Evolutionary conservation across 2,329 filamentous ascomycete species (phyloP).

Genomic region (Trichoderma koningii): DNA sequence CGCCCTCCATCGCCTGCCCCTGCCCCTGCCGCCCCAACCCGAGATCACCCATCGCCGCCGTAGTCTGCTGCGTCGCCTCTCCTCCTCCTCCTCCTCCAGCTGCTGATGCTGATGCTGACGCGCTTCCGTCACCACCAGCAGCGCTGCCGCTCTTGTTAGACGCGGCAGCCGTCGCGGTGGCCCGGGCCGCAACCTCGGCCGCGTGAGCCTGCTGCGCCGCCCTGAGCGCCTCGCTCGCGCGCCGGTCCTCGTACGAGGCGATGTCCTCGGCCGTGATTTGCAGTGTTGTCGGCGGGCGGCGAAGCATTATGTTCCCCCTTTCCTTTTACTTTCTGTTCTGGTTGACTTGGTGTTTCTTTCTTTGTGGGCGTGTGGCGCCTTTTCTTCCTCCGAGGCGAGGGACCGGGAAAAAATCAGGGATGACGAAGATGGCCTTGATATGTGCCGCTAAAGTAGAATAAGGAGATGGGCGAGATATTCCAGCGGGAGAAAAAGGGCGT

Average conservation of each 20-base stretch:
- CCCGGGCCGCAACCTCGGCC: constrained; percentile 32
- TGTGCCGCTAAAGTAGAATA: too few species aligned
- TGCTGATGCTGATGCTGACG: background rate
- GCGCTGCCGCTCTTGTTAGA: background rate
- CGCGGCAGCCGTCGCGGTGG: constrained; percentile 26
- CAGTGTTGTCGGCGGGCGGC: constrained; percentile 67
- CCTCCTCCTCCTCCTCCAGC: constrained; percentile 34
- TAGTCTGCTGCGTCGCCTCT: constrained; percentile 31
- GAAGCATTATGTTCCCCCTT: constrained; percentile 55
- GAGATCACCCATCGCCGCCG: constrained; percentile 17
- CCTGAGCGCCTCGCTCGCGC: constrained; percentile 47
- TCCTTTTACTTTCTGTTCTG: background rate
- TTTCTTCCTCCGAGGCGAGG: too few species aligned
- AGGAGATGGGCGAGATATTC: too few species aligned
- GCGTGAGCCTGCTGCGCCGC: constrained; percentile 39
- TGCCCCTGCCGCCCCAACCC: constrained; percentile 21
- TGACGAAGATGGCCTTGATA: too few species aligned
- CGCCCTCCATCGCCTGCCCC: constrained; percentile 37
- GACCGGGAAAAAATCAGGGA: too few species aligned
- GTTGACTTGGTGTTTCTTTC: too few species aligned
- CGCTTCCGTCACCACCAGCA: too few species aligned
- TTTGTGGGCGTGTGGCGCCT: too few species aligned
- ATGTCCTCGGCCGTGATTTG: constrained; percentile 70
- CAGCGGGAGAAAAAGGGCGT: too few species aligned
- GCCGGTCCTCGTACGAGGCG: constrained; percentile 67